Evolutionary conservation across 1,284 basidiomycete species (phyloP).

Genomic region (Malassezia brasiliensis): DNA sequence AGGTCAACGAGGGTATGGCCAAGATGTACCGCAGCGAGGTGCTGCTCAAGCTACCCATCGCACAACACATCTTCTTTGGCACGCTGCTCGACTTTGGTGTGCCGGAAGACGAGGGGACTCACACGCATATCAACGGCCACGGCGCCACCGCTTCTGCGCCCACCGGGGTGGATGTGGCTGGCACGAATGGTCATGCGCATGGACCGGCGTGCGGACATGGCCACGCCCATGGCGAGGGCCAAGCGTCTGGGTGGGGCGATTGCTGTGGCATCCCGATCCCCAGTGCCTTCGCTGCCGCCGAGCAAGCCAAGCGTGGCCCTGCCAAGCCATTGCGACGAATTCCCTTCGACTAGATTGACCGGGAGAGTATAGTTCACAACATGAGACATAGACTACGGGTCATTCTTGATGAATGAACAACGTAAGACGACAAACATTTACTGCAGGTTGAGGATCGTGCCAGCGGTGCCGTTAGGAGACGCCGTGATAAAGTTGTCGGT

Average conservation of each 20-base stretch:
- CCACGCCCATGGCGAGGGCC: conserved; percentile 51
- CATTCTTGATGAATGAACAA: background rate
- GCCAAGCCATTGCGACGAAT: conserved; percentile 2
- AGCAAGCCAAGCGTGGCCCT: conserved; percentile 22
- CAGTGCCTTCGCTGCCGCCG: conserved; percentile 50
- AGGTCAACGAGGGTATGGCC: conserved; percentile 93
- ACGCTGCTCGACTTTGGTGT: conserved; percentile 60
- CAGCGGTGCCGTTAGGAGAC: conserved; percentile 2
- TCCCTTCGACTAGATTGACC: conserved; percentile 14
- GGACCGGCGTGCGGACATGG: conserved; percentile 40
- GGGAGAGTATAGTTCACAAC: background rate
- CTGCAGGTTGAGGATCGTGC: background rate
- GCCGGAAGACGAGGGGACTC: conserved; percentile 52
- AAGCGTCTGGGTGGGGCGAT: conserved; percentile 65
- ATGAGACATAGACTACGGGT: background rate
- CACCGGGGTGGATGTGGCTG: background rate
- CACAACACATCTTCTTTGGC: conserved; percentile 93
- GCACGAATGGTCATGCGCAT: conserved; percentile 56
- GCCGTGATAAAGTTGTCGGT: conserved; percentile 9
- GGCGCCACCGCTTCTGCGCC: conserved; percentile 36
- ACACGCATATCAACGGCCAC: conserved; percentile 57
- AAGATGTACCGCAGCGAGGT: conserved; percentile 98
- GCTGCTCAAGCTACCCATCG: conserved; percentile 83
- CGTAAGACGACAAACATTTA: background rate
- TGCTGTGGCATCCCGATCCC: conserved; percentile 54